phyloP scores from a whole-genome alignment of 305 asterid species.

The Solanum hybrid region DNA sequence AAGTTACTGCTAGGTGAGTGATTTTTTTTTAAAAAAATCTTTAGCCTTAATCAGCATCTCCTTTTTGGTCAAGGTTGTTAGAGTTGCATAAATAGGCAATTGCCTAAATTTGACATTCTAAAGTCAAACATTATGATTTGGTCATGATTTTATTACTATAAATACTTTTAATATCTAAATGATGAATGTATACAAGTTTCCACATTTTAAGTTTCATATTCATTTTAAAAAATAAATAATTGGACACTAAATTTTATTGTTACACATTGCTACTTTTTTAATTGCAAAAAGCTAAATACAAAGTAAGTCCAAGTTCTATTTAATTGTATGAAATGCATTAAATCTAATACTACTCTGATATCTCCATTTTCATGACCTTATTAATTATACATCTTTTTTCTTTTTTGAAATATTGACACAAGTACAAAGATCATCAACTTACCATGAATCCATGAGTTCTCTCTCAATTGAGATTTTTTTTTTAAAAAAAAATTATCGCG shows the following conservation, averaged over 20 bases:
- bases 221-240: not conserved
- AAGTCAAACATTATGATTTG: not conserved
- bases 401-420: not conserved
- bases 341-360: not conserved
- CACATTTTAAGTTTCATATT: not conserved
- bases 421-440: not conserved
- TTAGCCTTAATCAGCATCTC: not conserved
- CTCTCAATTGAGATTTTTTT: not conserved
- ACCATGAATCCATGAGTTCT: not conserved
- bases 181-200: not conserved
- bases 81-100: not conserved
- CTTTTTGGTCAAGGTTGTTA: not conserved
- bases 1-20: too few species aligned
- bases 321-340: not conserved
- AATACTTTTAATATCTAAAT: not conserved
- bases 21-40: too few species aligned
- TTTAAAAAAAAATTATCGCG: too few species aligned
- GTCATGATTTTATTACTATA: not conserved
- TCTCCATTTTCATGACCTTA: not conserved
- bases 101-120: not conserved
- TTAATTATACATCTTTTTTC: not conserved
- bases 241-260: not conserved
- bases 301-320: not conserved
- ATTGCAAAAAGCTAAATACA: not conserved
- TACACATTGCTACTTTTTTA: not conserved